Base-by-base conservation (phyloP, 1,284 basidiomycete species). In the Leccinum subfulvum region DNA sequence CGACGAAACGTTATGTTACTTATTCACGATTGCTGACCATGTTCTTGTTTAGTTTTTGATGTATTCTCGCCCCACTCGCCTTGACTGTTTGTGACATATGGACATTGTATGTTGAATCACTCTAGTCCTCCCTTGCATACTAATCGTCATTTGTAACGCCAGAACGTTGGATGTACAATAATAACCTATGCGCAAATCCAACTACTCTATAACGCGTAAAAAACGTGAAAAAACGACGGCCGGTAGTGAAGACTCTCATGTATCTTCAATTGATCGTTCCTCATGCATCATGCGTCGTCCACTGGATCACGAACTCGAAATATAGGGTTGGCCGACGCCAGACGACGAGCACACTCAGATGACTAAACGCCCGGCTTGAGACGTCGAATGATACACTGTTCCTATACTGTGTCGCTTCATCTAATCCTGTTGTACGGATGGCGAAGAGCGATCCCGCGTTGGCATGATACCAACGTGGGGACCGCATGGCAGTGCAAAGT, bases 151-250 rank as follows among this genome's bases (percentile, higher is more conserved):
- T 60, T 54, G 68, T 64, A 57, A 35, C 30, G 10, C 35, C 47
- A 14, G 47, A 60, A 18, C n/a, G 18, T 26, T 37, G 49, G 56
- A 8, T 68, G 64, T 67, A 59, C 37, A 51, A 18, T 56, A 57
- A 26, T 33, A 37, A 26, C 16, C 11, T 51, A 56, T 39, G 7
- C n/a, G 11, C 6, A 8, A 11, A 18, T 30, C 28, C 52, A 54
- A 11, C n/a, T 1, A 18, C n/a, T 18, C 14, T 10, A 26, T 14
- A 14, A 26, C 2, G 14, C 49, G 3, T 3, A 18, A 21, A 47
- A 39, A 16, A 14, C 37, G 41, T 10, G 11, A 35, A 5, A 13
- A 13, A 14, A 14, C 37, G 8, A 8, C 4, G 39, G 39, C 8
- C 37, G 37, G 37, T 18, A 44, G n/a, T 18, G 16, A 11, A 33